Evolutionary conservation across 2,329 filamentous ascomycete species (phyloP).

Genomic region (Fusarium dlaminii): DNA sequence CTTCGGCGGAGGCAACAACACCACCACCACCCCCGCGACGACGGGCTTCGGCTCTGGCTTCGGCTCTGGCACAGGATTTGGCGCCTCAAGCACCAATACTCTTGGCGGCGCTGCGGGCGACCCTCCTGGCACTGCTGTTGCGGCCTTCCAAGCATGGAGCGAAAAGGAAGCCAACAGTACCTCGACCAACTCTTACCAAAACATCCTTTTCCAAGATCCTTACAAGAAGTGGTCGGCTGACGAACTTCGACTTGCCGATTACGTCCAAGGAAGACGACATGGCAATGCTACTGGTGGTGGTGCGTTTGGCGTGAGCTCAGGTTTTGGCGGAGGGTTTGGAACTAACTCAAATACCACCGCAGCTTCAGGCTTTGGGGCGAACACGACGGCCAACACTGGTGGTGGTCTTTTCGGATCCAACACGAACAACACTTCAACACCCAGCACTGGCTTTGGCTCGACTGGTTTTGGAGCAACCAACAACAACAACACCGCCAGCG

Average conservation of each 20-base stretch:
- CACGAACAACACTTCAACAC: constrained; percentile 43
- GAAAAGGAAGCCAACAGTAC: constrained; percentile 77
- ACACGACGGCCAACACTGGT: constrained; percentile 46
- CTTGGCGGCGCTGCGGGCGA: constrained; percentile 62
- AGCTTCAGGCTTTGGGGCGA: constrained; percentile 58
- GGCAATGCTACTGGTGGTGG: constrained; percentile 87
- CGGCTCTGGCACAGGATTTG: constrained; percentile 55
- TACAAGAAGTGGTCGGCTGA: constrained; percentile 94
- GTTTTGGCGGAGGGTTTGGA: constrained; percentile 63
- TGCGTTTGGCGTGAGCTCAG: constrained; percentile 75
- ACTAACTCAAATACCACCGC: constrained; percentile 43
- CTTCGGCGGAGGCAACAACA: constrained; percentile 54
- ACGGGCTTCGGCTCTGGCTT: constrained; percentile 53
- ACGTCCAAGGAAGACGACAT: constrained; percentile 83
- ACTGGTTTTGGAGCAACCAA: constrained; percentile 55
- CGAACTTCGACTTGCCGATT: constrained; percentile 84
- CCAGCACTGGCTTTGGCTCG: constrained; percentile 31
- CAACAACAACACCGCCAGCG: constrained; percentile 44
- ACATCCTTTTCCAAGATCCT: constrained; percentile 78
- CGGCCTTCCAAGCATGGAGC: constrained; percentile 73
- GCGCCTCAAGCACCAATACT: constrained; percentile 57
- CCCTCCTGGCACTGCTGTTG: constrained; percentile 73
- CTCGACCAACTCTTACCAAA: constrained; percentile 75
- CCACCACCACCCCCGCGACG: constrained; percentile 43
- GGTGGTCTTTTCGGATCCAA: constrained; percentile 52